A percentile compares a stretch with the other conserved stretches of the same genome.
Evolutionary conservation across 371 early-diverging fungal genomes (phyloP).

Genomic region (Rhizopus microsporus): DNA sequence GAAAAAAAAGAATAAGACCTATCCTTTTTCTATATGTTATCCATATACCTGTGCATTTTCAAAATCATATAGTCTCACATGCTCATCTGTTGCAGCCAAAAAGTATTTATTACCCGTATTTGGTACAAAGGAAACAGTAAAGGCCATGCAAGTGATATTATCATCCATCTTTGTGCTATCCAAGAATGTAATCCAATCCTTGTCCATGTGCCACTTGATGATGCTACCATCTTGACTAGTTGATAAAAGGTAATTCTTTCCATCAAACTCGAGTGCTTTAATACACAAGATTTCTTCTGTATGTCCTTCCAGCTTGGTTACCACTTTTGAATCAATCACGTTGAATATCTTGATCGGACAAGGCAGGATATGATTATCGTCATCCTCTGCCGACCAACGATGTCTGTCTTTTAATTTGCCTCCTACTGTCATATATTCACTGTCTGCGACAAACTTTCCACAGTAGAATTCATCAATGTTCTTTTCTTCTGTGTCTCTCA

Average conservation of each 20-base stretch:
- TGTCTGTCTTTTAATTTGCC: slow-evolving; percentile 78
- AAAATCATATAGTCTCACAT: slow-evolving; percentile 85
- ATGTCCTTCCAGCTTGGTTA: slow-evolving; percentile 75
- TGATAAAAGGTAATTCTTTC: slow-evolving; percentile 78
- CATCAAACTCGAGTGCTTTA: slow-evolving; percentile 72
- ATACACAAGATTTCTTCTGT: slow-evolving; percentile 84
- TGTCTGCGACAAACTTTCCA: slow-evolving; percentile 67
- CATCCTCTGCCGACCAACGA: slow-evolving; percentile 84
- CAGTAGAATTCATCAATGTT: slow-evolving; percentile 91
- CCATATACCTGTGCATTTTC: slow-evolving; percentile 65
- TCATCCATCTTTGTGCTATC: slow-evolving; percentile 70
- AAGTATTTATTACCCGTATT: slow-evolving; percentile 91
- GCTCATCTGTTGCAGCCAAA: slow-evolving; percentile 85
- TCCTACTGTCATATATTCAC: slow-evolving; percentile 30
- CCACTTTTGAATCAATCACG: slow-evolving; percentile 68
- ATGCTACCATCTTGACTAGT: slow-evolving; percentile 94
- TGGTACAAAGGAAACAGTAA: slow-evolving; percentile 90
- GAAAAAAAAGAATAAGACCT: not conserved
- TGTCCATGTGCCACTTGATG: slow-evolving; percentile 80
- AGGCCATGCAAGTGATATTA: slow-evolving; percentile 91
- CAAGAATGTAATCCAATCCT: slow-evolving; percentile 70
- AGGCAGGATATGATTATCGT: slow-evolving; percentile 89
- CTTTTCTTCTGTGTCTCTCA: slow-evolving; percentile 74
- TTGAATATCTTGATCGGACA: slow-evolving; percentile 91
- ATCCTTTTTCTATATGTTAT: not conserved